These are phyloP conservation scores for Spencermartinsiella europaea DNA, from an alignment of 805 yeast genomes.

Conservation along the genomic window DNA sequence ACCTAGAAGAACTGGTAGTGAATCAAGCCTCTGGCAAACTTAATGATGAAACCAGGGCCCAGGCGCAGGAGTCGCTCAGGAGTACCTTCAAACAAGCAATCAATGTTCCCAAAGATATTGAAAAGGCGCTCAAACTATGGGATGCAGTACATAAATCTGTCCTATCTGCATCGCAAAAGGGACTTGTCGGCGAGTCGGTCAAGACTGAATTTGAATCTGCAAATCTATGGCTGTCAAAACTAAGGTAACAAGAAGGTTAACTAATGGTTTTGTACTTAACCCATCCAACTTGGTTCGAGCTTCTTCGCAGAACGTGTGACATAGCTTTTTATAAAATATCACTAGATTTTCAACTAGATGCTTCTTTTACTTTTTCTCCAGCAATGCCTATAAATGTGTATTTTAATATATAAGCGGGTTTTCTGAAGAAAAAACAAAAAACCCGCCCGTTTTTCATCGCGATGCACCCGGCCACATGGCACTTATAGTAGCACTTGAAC, in stretches of 20 bases:
- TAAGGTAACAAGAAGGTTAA: neutral
- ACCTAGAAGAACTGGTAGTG: conserved; percentile 37
- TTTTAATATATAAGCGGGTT: no score
- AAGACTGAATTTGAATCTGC: conserved; percentile 2
- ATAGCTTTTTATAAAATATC: no score
- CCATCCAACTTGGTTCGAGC: no score
- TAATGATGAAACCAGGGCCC: conserved; percentile 2
- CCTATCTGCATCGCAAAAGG: conserved; percentile 16
- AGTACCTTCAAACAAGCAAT: conserved; percentile 25
- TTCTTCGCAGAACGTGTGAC: no score
- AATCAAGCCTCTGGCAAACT: neutral
- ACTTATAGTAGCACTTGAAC: neutral
- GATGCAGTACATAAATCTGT: conserved; percentile 19
- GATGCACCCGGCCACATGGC: neutral
- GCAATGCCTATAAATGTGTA: no score
- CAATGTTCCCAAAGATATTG: conserved; percentile 23
- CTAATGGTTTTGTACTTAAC: no score
- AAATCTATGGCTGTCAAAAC: conserved; percentile 7
- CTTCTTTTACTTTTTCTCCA: no score
- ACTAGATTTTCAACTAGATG: no score
- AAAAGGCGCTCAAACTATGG: conserved; percentile 28
- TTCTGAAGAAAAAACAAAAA: no score
- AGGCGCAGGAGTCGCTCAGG: conserved; percentile 17
- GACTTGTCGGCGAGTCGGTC: neutral
- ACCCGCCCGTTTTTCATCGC: no score